Base-by-base conservation (phyloP, 768 basidiomycete species). In the Lanmaoa rubissima region DNA sequence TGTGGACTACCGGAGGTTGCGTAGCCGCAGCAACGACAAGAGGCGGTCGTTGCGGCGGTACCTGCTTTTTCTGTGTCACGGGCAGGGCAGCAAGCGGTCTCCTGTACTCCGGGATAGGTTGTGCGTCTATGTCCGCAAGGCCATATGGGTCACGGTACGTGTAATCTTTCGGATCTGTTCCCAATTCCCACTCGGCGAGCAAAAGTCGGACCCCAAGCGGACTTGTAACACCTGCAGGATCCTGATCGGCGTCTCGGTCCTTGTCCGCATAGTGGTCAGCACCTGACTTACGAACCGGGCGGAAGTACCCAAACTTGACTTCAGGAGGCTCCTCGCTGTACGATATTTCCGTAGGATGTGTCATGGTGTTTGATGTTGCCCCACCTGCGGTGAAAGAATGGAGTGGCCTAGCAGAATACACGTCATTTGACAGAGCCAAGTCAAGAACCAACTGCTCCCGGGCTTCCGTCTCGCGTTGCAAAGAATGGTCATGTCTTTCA, bases 111-210 rank as follows among this genome's bases (percentile, higher is more conserved):
- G 63, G 57, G 28, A 59, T 47, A 6, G 64, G 53, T 19, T 46
- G 53, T 47, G 34, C 24, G 4, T 67, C 70, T n/a, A 59, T 57
- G n/a, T 62, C 60, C 7, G 58, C 67, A 28, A 67, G 61, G 44
- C 74, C 75, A 64, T 87, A 89, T 1, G 82, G 81, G 60, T 90
- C 85, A 11, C 59, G 67, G 63, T 83, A 88, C 3, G 65, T 61
- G 60, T 82, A 86, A 7, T 76, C 65, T 3, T 74, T 69, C 4
- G 83, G 81, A 67, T 84, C 74, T 3, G 72, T 60, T 13, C 86
- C 83, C 24, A 82, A 57, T 48, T 82, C 76, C 90, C 90, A 92
- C 42, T 88, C 86, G 54, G 80, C 78, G 53, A 92, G 69, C 40
- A 92, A 75, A 21, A 85, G 74, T 31, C 85, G 78, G 11, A 87